phyloP scores from a whole-genome alignment of 352 stramenopile genomes.

The Globisporangium okanoganense region DNA sequence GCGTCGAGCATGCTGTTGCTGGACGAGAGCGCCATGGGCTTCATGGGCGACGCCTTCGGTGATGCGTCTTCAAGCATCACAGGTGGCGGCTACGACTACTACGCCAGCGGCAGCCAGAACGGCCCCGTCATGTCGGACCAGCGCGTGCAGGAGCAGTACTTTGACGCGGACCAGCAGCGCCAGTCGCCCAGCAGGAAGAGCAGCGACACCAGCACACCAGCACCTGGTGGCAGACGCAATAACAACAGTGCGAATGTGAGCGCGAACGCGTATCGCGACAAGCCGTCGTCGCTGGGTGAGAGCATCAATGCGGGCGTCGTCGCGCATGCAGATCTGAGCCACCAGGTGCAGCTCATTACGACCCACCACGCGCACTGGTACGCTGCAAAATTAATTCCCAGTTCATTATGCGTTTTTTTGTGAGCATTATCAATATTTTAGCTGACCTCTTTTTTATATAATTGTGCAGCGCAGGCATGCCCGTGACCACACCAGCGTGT shows the following conservation, averaged over 20 bases:
- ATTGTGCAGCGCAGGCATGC: constrained; percentile 46
- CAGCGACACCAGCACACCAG: constrained; percentile 7
- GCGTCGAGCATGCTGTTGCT: constrained; percentile 41
- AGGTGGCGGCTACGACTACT: constrained; percentile 13
- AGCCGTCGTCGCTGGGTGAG: constrained; percentile 32
- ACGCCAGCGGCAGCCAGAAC: constrained; percentile 8
- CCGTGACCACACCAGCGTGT: constrained; percentile 60
- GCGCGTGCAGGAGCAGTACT: constrained; percentile 19
- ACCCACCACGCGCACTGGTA: constrained; percentile 72
- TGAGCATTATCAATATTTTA: neutral
- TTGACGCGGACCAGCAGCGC: constrained; percentile 25
- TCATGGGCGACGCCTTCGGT: constrained; percentile 6
- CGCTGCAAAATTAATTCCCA: neutral
- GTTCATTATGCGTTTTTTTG: no score
- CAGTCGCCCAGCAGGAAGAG: neutral
- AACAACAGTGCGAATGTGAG: constrained; percentile 24
- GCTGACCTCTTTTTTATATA: neutral
- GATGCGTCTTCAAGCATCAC: constrained; percentile 20
- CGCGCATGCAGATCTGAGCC: constrained; percentile 69
- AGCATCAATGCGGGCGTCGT: constrained; percentile 53
- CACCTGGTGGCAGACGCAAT: constrained; percentile 13
- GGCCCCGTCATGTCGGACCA: constrained; percentile 5
- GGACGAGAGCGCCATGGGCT: constrained; percentile 25
- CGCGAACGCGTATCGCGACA: constrained; percentile 16
- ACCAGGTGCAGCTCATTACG: constrained; percentile 69